Evolutionary conservation across 805 yeast genomes (phyloP), one percentile per base, ranked within the genome.

Genomic region (Priceomyces carsonii): DNA sequence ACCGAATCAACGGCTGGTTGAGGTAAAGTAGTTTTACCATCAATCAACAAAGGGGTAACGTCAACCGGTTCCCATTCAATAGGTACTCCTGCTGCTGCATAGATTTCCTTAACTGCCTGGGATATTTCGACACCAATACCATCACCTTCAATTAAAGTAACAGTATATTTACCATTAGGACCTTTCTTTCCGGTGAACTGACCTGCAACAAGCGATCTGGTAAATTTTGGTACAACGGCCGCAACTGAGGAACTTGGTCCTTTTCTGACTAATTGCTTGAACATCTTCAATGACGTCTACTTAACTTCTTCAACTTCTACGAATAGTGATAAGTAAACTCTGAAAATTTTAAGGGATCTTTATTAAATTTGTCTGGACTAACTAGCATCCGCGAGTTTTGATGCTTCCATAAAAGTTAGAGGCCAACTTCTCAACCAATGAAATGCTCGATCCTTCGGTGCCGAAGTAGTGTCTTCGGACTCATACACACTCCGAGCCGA

Each of bases 51-150:
- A 35, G 99, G 99, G 36, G 96, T 86, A 35, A 93, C 99, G 59
- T 91, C 97, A 53, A 90, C 95, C 30, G 85, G 81, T 69, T 91
- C 96, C 97, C 98, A 93, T 57, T 85, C 91, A 55, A 93, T 82
- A 49, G 99, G 99, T 35, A 90, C 95, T 38, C 85, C 69, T 35
- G 98, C 99, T 50, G 97, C 97, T 33, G 82, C 71, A 71, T 88
- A 93, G 57, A 93, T 91, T 48, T 84, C 79, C 74, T 90, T 86
- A 50, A 93, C 97, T 33, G 98, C 86, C 55, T 85, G 80, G 48
- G 98, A 85, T 63, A 93, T 93, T 69, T 93, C 99, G 34, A 82
- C 77, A 57, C 98, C 98, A 51, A 91, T 89, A 76, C 99, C 99
- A 61, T 91, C 98, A 71, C 98, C 98, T 71, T 90, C 97, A 55